Conservation (phyloP, 176 grass and related monocot species). For the Oropetium thomaeum region DNA sequence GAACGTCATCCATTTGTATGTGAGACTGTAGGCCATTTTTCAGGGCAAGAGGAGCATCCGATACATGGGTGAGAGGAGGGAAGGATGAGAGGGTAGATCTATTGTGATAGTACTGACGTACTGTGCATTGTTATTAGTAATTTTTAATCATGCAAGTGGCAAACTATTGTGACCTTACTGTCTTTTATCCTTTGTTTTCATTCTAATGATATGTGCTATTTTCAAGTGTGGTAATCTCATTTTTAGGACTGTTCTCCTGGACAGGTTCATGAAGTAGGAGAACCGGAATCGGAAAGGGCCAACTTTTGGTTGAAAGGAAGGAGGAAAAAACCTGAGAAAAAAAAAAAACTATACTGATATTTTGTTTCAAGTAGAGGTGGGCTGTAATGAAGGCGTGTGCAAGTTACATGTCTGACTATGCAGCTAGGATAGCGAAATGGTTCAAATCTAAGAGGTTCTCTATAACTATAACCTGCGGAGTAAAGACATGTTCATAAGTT, state of each 20-base stretch:
- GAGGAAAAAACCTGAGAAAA: background rate
- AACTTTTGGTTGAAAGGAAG: slow-evolving; percentile 4
- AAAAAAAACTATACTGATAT: background rate
- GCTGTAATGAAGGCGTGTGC: background rate
- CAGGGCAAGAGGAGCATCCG: too few relatives aligned
- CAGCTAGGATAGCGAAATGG: background rate
- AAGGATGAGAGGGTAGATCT: background rate
- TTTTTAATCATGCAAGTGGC: background rate
- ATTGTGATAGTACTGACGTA: background rate
- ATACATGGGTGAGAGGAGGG: too few relatives aligned
- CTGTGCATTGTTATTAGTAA: slow-evolving; percentile 11
- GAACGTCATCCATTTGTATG: background rate
- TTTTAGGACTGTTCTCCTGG: background rate
- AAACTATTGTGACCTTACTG: slow-evolving; percentile 18
- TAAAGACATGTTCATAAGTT: slow-evolving; percentile 15
- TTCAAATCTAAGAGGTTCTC: slow-evolving; percentile 18
- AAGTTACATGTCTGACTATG: background rate
- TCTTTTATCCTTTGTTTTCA: background rate
- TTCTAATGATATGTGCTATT: background rate
- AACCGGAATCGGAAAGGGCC: background rate
- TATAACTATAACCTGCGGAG: background rate
- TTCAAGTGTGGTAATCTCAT: background rate
- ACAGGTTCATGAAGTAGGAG: slow-evolving; percentile 26
- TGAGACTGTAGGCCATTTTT: too few relatives aligned
- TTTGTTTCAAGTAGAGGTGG: background rate